Evolutionary conservation across 73 alveolate species (phyloP), one percentile per base, ranked within the genome.

Genomic region (Urostyla sp.): DNA sequence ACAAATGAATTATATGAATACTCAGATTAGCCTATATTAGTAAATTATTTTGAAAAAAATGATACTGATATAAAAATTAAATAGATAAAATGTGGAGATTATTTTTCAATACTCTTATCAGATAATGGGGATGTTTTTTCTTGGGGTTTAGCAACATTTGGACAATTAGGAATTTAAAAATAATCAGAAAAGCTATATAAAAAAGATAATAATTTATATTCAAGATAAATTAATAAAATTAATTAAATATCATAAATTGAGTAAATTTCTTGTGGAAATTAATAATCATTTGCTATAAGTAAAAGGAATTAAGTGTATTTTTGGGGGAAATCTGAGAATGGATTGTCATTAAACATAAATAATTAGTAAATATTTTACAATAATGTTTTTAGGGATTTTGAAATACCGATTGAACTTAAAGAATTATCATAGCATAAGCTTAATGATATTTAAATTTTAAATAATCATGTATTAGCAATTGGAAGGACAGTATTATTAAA

Each of bases 401-500:
- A 66, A 32, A 40, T 26, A 6, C 83, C 83, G 5, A 23, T 27
- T 10, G 3, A 18, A 18, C 40, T 69, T 6, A 27, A 45, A 44
- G 21, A n/a, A 7, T 2, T 69, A n/a, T 16, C n/a, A 27, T 46
- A 37, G 23, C 32, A 23, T 7, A 49, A 49, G 16, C 34, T 69
- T 49, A 4, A 10, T 1, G 15, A 69, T 2, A 48, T 69, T 13
- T 21, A n/a, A n/a, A 46, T 69, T 15, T 31, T 49, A 13, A 28
- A 48, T 48, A 32, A 69, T 30, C 83, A 69, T 31, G 49, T 69
- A 5, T 5, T 69, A 3, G 83, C 83, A 3, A 24, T 69, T 1
- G 83, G 83, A 46, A 69, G 58, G 3, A 46, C 83, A 6, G 32
- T 69, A 1, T 6, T 49, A 46, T 54, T 69, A 27, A 59, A 69